Evolutionary conservation across 208 protist species (phyloP).

Genomic region (Acanthamoeba castellanii): DNA sequence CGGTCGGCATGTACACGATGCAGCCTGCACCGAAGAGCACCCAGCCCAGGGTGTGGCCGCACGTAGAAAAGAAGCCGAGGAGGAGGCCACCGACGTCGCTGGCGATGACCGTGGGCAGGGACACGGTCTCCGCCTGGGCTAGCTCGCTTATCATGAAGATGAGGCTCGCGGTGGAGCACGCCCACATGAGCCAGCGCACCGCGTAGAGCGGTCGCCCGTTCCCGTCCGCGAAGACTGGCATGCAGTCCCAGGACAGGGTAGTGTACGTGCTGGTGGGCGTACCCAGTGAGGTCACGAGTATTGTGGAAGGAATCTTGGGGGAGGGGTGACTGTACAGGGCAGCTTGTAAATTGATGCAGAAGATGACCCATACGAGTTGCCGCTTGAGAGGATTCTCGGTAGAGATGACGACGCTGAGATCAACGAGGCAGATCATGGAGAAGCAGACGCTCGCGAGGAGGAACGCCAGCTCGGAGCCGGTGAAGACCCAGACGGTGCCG

Average conservation of each 20-base stretch:
- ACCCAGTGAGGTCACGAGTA: neutral
- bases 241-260: neutral
- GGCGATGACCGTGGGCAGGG: neutral
- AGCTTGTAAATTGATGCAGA: neutral
- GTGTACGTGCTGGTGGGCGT: neutral
- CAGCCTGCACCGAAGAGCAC: neutral
- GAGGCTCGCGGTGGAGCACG: neutral
- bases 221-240: neutral
- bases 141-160: slow-evolving; percentile 30
- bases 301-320: neutral
- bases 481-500: neutral
- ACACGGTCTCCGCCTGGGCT: neutral
- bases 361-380: neutral
- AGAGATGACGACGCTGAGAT: neutral
- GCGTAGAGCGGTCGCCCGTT: neutral
- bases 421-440: neutral
- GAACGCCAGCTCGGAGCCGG: neutral
- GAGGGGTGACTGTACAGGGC: neutral
- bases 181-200: slow-evolving; percentile 14
- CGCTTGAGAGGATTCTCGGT: slow-evolving; percentile 31
- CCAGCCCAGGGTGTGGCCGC: neutral
- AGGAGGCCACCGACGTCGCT: neutral
- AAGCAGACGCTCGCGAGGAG: neutral
- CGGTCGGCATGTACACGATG: neutral
- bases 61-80: neutral